Base-by-base conservation (phyloP, 2,329 filamentous ascomycete species). In the Dryadomyces sulphureus region DNA sequence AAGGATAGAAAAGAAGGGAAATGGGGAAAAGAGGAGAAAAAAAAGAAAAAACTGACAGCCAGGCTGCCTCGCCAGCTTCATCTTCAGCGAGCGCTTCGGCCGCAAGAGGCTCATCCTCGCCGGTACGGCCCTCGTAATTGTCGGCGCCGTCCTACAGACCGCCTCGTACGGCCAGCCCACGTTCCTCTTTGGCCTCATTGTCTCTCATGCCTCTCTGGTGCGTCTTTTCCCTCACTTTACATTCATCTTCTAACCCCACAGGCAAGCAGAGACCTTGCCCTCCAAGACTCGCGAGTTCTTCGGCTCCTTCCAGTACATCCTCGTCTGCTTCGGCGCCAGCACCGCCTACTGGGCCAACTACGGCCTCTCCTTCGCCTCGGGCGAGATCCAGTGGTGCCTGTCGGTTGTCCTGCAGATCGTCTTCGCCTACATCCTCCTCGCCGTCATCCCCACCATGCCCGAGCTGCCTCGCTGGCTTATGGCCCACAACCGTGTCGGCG, bases 91-190 rank as follows among this genome's bases (percentile, higher is more conserved):
- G 47, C 53, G 52, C 22, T 46, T 61, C 7, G 62, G 61, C 7
- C 54, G 60, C 25, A 57, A 60, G 52, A 59, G 56, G 41, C 57
- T 58, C 9, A 54, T 64, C 36, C 51, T 60, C 21, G 49, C 57
- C 27, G 61, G 60, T 24, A 59, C 60, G 7, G 50, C 52, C 21
- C 51, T 63, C 38, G 61, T 63, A 52, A 54, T 54, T 11, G 47
- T 78, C 14, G 78, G 78, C 19, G 75, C 77, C 25, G 63, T 72
- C 8, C 69, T 82, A 30, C 79, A 82, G 54, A 40, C 44, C 59
- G 72, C 36, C 62, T 48, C 58, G 6, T 48, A 51, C 11, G 59
- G 63, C 1, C 50, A 65, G 34, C 63, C 66, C 3, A 68, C 71
- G 53, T 64, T 71, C 52, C 67, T 70, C 43, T 57, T 68, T 42